Evolutionary conservation across 1,284 basidiomycete genomes (phyloP).

Genomic region (Sporisorium graminicola): DNA sequence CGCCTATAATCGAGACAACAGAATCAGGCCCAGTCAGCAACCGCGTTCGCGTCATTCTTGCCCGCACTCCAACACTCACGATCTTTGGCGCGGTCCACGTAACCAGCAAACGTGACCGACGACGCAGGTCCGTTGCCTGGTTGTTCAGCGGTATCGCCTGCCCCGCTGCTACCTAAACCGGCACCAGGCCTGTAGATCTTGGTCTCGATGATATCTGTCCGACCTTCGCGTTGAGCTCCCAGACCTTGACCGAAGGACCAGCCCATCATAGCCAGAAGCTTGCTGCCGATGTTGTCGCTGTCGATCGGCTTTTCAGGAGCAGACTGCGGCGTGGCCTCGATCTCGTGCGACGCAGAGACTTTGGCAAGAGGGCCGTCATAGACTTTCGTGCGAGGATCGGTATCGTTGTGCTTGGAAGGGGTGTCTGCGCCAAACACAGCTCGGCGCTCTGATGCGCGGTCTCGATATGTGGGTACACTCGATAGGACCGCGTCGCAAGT

Average conservation of each 20-base stretch:
- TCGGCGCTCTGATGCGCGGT: constrained; percentile 50
- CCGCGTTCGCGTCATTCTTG: too few relatives aligned
- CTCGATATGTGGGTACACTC: constrained; percentile 24
- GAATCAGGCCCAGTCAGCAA: background rate
- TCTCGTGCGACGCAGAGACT: background rate
- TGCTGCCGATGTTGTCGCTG: constrained; percentile 44
- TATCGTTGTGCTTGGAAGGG: background rate
- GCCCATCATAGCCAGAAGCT: constrained; percentile 50
- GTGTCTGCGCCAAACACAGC: constrained; percentile 50
- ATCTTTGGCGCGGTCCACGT: constrained; percentile 29
- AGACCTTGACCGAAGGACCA: constrained; percentile 49
- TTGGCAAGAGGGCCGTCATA: constrained; percentile 26
- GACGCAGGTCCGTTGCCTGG: background rate
- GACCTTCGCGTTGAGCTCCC: constrained; percentile 25
- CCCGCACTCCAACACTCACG: constrained; percentile 11
- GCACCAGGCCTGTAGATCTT: constrained; percentile 47
- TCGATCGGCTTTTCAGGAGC: constrained; percentile 45
- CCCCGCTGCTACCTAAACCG: constrained; percentile 34
- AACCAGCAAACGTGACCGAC: constrained; percentile 29
- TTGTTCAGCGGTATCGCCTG: background rate
- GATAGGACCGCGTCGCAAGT: background rate
- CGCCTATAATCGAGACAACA: background rate
- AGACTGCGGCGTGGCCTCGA: constrained; percentile 10
- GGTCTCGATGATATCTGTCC: constrained; percentile 41
- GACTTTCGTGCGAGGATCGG: background rate